Percentiles rank a stretch among this genome's conserved stretches.
Evolutionary conservation across 1,284 basidiomycete genomes (phyloP).

Genomic region (Coniferiporia weirii): DNA sequence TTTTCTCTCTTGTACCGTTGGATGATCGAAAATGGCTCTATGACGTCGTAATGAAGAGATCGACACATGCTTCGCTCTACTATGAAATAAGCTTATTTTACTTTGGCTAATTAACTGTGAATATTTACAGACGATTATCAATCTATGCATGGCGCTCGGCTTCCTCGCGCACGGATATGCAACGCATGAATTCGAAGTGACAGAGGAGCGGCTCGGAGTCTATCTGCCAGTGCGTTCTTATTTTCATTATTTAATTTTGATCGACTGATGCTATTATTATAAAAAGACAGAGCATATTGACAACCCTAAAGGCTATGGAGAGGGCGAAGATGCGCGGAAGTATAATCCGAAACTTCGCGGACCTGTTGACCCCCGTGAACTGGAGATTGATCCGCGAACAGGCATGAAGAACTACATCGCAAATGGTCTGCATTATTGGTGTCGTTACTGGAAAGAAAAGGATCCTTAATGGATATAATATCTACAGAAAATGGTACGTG

Average conservation of each 20-base stretch:
- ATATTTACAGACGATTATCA: conserved; percentile 69
- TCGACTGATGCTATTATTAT: background rate
- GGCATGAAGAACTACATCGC: conserved; percentile 98
- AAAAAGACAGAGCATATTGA: conserved; percentile 80
- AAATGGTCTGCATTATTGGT: conserved; percentile 46
- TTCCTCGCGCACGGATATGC: conserved; percentile 84
- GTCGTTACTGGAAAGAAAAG: background rate
- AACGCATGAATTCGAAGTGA: conserved; percentile 87
- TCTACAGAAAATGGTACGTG: conserved; percentile 62
- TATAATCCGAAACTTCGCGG: conserved; percentile 70
- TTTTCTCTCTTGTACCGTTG: conserved; percentile 2
- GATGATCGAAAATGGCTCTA: no score
- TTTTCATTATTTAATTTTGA: background rate
- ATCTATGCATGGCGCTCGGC: conserved; percentile 86
- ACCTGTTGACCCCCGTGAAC: conserved; percentile 75
- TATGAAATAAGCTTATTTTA: background rate
- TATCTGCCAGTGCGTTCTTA: conserved; percentile 66
- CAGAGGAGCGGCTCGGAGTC: conserved; percentile 77
- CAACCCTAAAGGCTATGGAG: conserved; percentile 81
- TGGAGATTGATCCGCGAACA: conserved; percentile 80
- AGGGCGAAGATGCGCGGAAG: conserved; percentile 78
- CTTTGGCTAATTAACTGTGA: background rate
- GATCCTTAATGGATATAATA: background rate
- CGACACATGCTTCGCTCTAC: no score
- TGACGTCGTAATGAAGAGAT: no score